Base-by-base conservation (phyloP, 139 green algal species). In the Closterium sp. region DNA sequence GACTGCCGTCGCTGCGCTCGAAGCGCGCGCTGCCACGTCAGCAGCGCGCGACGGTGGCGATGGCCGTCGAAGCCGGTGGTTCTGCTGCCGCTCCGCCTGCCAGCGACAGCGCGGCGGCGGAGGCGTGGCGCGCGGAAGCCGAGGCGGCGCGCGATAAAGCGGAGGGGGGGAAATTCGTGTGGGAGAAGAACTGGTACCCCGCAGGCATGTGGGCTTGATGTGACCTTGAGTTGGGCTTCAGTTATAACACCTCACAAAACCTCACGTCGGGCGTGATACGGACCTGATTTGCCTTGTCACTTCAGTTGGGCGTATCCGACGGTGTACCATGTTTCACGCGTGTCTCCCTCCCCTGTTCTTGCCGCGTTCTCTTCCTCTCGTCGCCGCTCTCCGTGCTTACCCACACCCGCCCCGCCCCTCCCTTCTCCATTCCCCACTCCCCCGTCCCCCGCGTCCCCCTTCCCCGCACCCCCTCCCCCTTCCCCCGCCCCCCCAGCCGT, bases 61-160 rank as follows among this genome's bases (percentile, higher is more conserved):
- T 69, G 43, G 43, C 43, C 23, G 43, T 69, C 43, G 43, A 69
- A 2, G 10, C 43, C 8, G 43, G 43, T 16, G 43, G 12, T 2
- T 69, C 43, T 69, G 43, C 23, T 16, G 43, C 43, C 43, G 43
- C 43, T 69, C 12, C 1, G 21, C 23, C 43, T 16, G 43, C 12
- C 43, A 69, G 43, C 43, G 43, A 69, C 9, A 69, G 8, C 43
- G 43, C 43, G 43, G 43, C 43, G 86, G 35, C 86, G 86, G 86
- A 89, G 86, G 86, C 86, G 7, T 89, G 86, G 86, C 64, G 64
- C 86, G 28, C 86, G 31, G 86, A 43, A 76, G 86, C 35, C 64
- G 86, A 89, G 86, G 86, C 28, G 30, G 30, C 31, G 35, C 64
- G 86, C 21, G 84, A 34, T 87, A 69, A 34, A 66, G 33, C 84